Evolutionary conservation across 306 rosid species (phyloP).

Genomic region (Fragaria vesca): DNA sequence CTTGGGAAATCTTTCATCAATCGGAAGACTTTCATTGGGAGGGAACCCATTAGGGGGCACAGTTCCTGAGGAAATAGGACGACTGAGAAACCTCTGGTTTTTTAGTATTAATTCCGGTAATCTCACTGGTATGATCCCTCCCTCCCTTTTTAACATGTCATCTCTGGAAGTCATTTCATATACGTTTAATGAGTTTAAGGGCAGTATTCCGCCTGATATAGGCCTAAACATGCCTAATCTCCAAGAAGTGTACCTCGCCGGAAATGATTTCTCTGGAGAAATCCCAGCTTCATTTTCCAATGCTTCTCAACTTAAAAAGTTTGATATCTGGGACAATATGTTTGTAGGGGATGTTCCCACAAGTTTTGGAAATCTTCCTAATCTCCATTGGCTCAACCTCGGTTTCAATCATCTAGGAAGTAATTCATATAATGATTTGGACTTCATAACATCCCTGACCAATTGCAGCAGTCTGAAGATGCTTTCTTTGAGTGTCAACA

Average conservation of each 20-base stretch:
- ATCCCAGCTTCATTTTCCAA: conserved; percentile 6
- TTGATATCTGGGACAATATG: not conserved
- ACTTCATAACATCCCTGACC: conserved; percentile 28
- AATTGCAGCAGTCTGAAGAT: conserved; percentile 19
- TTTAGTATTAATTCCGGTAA: not conserved
- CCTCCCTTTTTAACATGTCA: conserved; percentile 7
- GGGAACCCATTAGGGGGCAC: conserved; percentile 5
- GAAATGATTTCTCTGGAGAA: not conserved
- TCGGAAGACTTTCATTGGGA: not conserved
- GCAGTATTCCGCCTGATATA: conserved; percentile 6
- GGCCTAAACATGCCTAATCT: conserved; percentile 21
- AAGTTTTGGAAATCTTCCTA: not conserved
- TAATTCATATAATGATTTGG: conserved; percentile 29
- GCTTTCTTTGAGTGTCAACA: conserved; percentile 7
- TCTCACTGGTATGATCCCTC: conserved; percentile 14
- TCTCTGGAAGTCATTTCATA: not conserved
- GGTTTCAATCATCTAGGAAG: conserved; percentile 27
- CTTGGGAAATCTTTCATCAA: conserved; percentile 39
- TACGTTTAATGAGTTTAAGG: not conserved
- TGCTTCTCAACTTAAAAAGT: not conserved
- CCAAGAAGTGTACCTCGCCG: not conserved
- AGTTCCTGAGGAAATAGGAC: conserved; percentile 34
- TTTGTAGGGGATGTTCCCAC: not conserved
- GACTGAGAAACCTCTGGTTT: not conserved
- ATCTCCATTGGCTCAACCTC: not conserved